Base-by-base conservation (phyloP, 2,329 filamentous ascomycete species). In the Phoma herbarum region DNA sequence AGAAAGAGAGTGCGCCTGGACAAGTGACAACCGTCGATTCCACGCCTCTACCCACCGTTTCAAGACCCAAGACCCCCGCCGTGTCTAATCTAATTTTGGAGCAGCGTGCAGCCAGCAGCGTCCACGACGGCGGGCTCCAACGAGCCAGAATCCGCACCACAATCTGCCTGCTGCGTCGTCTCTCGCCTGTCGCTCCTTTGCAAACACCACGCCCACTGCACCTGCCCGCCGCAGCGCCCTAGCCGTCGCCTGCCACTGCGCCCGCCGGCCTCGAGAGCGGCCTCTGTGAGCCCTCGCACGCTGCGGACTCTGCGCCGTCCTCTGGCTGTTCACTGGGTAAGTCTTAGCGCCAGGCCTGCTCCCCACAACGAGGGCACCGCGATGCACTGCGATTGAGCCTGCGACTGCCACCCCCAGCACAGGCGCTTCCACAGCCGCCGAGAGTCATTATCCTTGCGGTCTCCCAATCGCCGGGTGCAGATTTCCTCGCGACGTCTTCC, bases 321-420 rank as follows among this genome's bases (percentile, higher is more conserved):
- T 61, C 23, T 63, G 57, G 47, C 62, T 67, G 45, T 70, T 71
- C 68, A 75, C 74, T 75, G 75, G 72, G 67, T 68, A 71, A 72
- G 72, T 73, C 54, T 75, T 72, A 74, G 73, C 74, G 74, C 74
- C 74, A 70, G 68, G 55, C 62, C 59, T 52, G 42, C 35, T 62
- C 64, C 65, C 67, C 69, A 65, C 67, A 65, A 62, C 63, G 12
- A 12, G 5, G 7, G n/a, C n/a, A n/a, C n/a, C n/a, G n/a, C n/a
- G n/a, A n/a, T n/a, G n/a, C n/a, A n/a, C n/a, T n/a, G n/a, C n/a
- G n/a, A n/a, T n/a, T 3, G 11, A 8, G 29, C 7, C 29, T 11
- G 29, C 26, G 26, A 28, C 26, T 28, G 26, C 9, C 26, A 4
- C 26, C 9, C 26, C n/a, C n/a, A n/a, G n/a, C n/a, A 39, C 31